A percentile compares a stretch with the other conserved stretches of the same genome.
These are phyloP conservation scores for Tephrocybe rancida DNA, from an alignment of 768 basidiomycete genomes.

Conservation along the genomic window DNA sequence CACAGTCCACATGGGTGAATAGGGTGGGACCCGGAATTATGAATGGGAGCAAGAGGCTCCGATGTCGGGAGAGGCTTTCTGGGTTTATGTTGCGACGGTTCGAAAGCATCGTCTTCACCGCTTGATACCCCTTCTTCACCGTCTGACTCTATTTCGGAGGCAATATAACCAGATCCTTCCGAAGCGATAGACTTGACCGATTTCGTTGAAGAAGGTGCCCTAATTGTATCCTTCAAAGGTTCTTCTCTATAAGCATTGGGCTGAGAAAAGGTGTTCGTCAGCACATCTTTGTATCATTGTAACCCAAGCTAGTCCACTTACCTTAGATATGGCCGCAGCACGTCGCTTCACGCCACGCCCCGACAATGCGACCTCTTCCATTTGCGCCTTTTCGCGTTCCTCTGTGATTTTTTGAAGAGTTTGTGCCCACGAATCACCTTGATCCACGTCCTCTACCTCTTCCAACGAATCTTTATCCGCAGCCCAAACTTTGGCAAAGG, in stretches of 20 bases:
- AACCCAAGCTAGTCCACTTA: constrained; percentile 11
- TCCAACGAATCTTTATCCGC: constrained; percentile 73
- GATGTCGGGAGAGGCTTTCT: constrained; percentile 11
- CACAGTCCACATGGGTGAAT: constrained; percentile 62
- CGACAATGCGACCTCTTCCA: constrained; percentile 52
- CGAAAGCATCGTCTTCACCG: constrained; percentile 16
- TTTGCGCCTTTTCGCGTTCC: constrained; percentile 42
- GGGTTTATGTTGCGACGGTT: constrained; percentile 14
- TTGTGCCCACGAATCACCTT: constrained; percentile 81
- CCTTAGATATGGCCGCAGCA: constrained; percentile 65
- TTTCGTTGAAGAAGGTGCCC: constrained; percentile 12
- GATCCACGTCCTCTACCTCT: constrained; percentile 64
- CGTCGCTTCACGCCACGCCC: constrained; percentile 78
- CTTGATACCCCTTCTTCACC: constrained; percentile 20
- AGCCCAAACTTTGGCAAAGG: constrained; percentile 92
- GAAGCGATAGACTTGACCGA: constrained; percentile 25
- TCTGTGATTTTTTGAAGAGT: constrained; percentile 58
- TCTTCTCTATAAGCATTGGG: constrained; percentile 31
- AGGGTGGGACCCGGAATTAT: constrained; percentile 15
- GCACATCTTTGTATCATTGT: neutral
- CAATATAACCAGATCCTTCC: constrained; percentile 35
- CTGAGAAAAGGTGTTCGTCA: constrained; percentile 12
- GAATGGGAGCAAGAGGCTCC: constrained; percentile 17
- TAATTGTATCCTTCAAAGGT: constrained; percentile 2
- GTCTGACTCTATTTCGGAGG: constrained; percentile 30